Conservation (phyloP, 192 early-diverging fungal species). For the Umbelopsis sp. region DNA sequence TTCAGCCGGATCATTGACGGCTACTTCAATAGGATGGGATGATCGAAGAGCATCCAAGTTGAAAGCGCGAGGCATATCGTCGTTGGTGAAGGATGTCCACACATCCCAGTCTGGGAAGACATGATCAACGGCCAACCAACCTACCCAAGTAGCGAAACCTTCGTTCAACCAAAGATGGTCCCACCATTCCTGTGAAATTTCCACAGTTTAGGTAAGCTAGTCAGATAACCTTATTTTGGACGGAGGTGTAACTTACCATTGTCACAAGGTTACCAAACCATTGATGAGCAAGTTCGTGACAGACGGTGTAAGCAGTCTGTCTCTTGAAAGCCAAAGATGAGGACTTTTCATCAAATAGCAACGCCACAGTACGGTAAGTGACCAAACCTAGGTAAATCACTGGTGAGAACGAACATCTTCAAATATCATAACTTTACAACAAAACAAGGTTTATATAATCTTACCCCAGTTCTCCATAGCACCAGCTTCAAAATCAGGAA, state of each 20-base stretch:
- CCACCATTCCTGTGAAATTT: slow-evolving; percentile 32
- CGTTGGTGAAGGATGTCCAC: slow-evolving; percentile 86
- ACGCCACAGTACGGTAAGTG: slow-evolving; percentile 83
- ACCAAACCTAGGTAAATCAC: slow-evolving; percentile 54
- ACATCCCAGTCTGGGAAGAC: slow-evolving; percentile 95
- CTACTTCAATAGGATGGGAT: slow-evolving; percentile 92
- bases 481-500: slow-evolving; percentile 85
- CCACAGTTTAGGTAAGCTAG: not conserved
- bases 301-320: slow-evolving; percentile 86
- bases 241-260: slow-evolving; percentile 47
- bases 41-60: slow-evolving; percentile 81
- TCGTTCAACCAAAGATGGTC: slow-evolving; percentile 74
- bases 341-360: slow-evolving; percentile 84
- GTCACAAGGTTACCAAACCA: slow-evolving; percentile 98
- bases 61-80: slow-evolving; percentile 78
- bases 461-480: slow-evolving; percentile 98
- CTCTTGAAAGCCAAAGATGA: slow-evolving; percentile 79
- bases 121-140: slow-evolving; percentile 83
- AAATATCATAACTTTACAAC: no score
- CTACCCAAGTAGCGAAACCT: slow-evolving; percentile 97
- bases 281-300: slow-evolving; percentile 86
- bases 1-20: slow-evolving; percentile 80
- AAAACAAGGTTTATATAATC: no score
- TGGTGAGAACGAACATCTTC: not conserved
- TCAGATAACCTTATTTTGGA: not conserved